Evolutionary conservation across 2,329 filamentous ascomycete species (phyloP).

Genomic region (Monosporascus sp.): DNA sequence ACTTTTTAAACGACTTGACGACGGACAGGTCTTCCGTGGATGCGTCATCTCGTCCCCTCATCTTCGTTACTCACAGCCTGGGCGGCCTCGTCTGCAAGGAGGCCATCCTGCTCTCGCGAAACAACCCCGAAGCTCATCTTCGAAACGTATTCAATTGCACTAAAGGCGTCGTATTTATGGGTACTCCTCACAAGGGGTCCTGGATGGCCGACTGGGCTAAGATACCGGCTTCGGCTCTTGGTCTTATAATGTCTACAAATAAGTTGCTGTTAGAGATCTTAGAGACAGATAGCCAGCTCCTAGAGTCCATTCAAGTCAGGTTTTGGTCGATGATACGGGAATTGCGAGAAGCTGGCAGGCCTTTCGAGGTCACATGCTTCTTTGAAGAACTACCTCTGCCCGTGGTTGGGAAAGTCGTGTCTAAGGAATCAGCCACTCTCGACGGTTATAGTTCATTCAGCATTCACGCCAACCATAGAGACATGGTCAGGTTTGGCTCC

Average conservation of each 20-base stretch:
- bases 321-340: constrained; percentile 20
- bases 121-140: constrained; percentile 25
- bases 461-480: constrained; percentile 27
- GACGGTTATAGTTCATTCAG: constrained; percentile 20
- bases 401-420: constrained; percentile 18
- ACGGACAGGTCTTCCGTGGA: constrained; percentile 12
- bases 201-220: constrained; percentile 29
- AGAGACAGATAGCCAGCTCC: background rate
- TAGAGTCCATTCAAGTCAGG: background rate
- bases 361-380: constrained; percentile 28
- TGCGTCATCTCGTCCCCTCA: constrained; percentile 20
- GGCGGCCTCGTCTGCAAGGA: constrained; percentile 35
- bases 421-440: constrained; percentile 26
- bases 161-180: constrained; percentile 31
- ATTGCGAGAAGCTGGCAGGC: constrained; percentile 5
- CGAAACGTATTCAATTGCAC: constrained; percentile 20
- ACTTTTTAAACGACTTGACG: constrained; percentile 25
- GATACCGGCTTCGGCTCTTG: constrained; percentile 22
- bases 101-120: constrained; percentile 24
- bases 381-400: constrained; percentile 29
- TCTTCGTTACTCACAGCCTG: constrained; percentile 33
- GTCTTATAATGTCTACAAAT: constrained; percentile 24
- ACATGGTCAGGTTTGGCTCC: constrained; percentile 29
- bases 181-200: constrained; percentile 31
- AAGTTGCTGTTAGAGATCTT: constrained; percentile 24